Conservation (phyloP, 768 basidiomycete species). For the Exsudoporus frostii region DNA sequence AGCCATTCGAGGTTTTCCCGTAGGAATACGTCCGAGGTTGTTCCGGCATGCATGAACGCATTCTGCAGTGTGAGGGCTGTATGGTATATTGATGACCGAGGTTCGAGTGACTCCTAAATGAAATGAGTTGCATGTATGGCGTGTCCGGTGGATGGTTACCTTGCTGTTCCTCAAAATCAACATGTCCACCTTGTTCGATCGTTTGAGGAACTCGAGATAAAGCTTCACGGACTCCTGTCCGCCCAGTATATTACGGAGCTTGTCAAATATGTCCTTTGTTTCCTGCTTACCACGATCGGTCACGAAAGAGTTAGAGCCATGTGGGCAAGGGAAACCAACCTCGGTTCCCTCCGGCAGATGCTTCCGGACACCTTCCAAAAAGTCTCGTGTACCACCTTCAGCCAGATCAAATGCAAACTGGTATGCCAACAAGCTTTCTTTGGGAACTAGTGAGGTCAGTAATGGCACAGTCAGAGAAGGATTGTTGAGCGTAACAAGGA, state of each 20-base stretch:
- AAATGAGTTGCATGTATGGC: conserved; percentile 4
- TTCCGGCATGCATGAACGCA: conserved; percentile 98
- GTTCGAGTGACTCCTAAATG: conserved; percentile 78
- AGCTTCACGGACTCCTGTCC: conserved; percentile 91
- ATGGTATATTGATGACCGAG: conserved; percentile 96
- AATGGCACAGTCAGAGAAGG: conserved; percentile 75
- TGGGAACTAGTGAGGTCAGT: conserved; percentile 65
- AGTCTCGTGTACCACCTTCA: conserved; percentile 92
- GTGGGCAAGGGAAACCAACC: conserved; percentile 37
- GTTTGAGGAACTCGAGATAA: conserved; percentile 92
- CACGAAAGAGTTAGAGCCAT: neutral
- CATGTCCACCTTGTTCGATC: conserved; percentile 91
- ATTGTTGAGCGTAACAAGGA: conserved; percentile 85
- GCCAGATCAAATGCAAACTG: conserved; percentile 95
- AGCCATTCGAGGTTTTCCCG: conserved; percentile 98
- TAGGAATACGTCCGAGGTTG: conserved; percentile 90
- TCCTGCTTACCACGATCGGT: conserved; percentile 37
- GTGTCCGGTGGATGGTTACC: conserved; percentile 38
- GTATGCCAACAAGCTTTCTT: conserved; percentile 78
- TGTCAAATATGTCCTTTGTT: conserved; percentile 63
- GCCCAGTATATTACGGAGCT: conserved; percentile 77
- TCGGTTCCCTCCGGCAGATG: conserved; percentile 66
- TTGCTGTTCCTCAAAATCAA: conserved; percentile 91
- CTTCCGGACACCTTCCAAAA: conserved; percentile 71
- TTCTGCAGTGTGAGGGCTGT: conserved; percentile 95